phyloP scores from a whole-genome alignment of 2,329 filamentous ascomycete genomes.

The Monosporascus sp. region DNA sequence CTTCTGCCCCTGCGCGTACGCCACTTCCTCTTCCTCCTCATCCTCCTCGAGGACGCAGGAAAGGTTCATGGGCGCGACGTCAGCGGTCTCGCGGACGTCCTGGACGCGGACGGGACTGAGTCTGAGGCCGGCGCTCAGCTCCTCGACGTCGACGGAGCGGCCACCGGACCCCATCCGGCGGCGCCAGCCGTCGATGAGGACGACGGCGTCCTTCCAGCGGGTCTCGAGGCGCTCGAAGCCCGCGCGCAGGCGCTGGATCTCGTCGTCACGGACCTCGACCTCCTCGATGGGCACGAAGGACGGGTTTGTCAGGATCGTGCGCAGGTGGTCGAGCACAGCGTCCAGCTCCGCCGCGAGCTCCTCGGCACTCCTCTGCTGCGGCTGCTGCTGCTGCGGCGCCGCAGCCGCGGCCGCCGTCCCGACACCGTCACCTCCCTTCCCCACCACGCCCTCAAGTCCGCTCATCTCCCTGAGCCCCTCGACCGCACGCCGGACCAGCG shows the following conservation, averaged over 20 bases:
- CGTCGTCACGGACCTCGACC: slow-evolving; percentile 85
- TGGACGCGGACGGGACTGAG: slow-evolving; percentile 54
- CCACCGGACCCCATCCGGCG: slow-evolving; percentile 70
- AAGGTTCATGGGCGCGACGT: slow-evolving; percentile 32
- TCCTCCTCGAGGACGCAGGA: slow-evolving; percentile 36
- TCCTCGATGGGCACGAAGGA: slow-evolving; percentile 95
- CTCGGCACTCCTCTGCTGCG: slow-evolving; percentile 41
- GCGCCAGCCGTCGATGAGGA: slow-evolving; percentile 89
- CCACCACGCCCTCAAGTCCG: slow-evolving; percentile 42
- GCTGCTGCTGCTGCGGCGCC: neutral
- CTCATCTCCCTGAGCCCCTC: slow-evolving; percentile 66
- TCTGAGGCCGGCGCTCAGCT: slow-evolving; percentile 62
- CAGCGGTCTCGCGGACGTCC: slow-evolving; percentile 43
- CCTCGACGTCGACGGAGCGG: slow-evolving; percentile 63
- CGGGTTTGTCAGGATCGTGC: slow-evolving; percentile 83
- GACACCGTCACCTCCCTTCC: slow-evolving; percentile 18
- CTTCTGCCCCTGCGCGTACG: slow-evolving; percentile 13
- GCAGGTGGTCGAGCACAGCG: slow-evolving; percentile 71
- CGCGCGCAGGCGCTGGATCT: slow-evolving; percentile 75
- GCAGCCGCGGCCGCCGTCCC: slow-evolving; percentile 1
- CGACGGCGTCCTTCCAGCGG: slow-evolving; percentile 83
- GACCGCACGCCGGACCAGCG: slow-evolving; percentile 66
- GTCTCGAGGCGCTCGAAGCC: slow-evolving; percentile 93
- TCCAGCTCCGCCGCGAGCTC: slow-evolving; percentile 74
- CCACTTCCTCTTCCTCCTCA: slow-evolving; percentile 42